Evolutionary conservation across 2,329 filamentous ascomycete genomes (phyloP).

Genomic region (Grosmannia huntii): DNA sequence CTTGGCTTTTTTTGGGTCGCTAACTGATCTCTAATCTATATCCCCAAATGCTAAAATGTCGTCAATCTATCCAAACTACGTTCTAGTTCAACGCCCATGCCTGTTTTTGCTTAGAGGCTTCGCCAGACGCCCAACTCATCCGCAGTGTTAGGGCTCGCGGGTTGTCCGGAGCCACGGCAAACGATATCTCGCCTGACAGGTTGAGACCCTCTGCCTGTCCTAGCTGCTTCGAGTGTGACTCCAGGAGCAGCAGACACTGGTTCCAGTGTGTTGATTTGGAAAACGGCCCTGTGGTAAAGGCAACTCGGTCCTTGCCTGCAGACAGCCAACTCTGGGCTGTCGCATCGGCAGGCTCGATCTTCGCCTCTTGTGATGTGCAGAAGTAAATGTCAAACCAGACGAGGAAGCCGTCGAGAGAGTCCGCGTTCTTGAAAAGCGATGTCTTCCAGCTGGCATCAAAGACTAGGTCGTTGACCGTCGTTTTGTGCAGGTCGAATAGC

Average conservation of each 20-base stretch:
- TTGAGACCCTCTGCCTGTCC: conserved; percentile 38
- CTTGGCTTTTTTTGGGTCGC: not conserved
- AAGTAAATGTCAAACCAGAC: conserved; percentile 97
- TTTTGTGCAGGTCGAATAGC: conserved; percentile 62
- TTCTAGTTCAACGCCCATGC: conserved; percentile 27
- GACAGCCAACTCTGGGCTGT: conserved; percentile 53
- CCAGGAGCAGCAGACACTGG: conserved; percentile 63
- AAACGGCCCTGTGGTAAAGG: conserved; percentile 77
- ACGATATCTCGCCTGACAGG: conserved; percentile 56
- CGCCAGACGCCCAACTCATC: conserved; percentile 38
- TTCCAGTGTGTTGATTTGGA: conserved; percentile 80
- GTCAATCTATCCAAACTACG: too few species aligned
- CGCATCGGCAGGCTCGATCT: conserved; percentile 35
- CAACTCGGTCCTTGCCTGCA: conserved; percentile 47
- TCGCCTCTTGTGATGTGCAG: conserved; percentile 43
- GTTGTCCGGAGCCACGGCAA: conserved; percentile 55
- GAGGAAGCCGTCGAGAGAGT: conserved; percentile 70
- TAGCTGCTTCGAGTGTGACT: conserved; percentile 36
- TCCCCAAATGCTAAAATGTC: not conserved
- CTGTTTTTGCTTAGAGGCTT: conserved; percentile 21
- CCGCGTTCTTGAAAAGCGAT: conserved; percentile 46
- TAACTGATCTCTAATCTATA: not conserved
- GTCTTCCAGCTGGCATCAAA: conserved; percentile 60
- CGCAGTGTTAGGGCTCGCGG: conserved; percentile 55
- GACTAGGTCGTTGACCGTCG: conserved; percentile 57